Conservation (phyloP, 2,329 filamentous ascomycete species). For the Immersiporthe knoxdaviesiana region DNA sequence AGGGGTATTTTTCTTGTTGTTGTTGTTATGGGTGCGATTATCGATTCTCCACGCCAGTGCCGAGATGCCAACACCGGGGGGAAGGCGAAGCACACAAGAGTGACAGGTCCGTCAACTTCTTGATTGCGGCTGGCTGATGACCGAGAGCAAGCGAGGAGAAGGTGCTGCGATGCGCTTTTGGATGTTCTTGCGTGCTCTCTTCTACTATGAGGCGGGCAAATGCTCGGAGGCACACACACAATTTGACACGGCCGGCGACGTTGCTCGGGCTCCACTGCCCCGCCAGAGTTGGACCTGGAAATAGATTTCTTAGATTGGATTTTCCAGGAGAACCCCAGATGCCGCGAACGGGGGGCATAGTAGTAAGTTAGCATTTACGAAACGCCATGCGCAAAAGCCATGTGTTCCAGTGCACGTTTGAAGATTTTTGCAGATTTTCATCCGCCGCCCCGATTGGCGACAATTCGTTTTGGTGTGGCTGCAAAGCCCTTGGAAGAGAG, state of each 20-base stretch:
- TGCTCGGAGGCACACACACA: conserved; percentile 4
- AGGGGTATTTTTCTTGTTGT: neutral
- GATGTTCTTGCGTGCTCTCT: conserved; percentile 2
- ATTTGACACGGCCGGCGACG: conserved; percentile 1
- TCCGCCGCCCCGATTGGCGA: neutral
- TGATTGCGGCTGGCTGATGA: neutral
- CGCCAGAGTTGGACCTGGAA: conserved; percentile 21
- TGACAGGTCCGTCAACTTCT: neutral
- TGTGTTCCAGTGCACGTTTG: conserved; percentile 14
- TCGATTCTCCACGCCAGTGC: neutral
- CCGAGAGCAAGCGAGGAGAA: neutral
- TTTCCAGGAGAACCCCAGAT: conserved; percentile 22
- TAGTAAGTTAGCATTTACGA: conserved; percentile 18
- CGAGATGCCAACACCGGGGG: neutral
- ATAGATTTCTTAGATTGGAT: conserved; percentile 29
- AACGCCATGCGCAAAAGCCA: conserved; percentile 14
- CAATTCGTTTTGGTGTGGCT: neutral
- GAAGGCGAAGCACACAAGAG: neutral
- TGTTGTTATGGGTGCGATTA: neutral
- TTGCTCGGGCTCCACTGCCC: conserved; percentile 22
- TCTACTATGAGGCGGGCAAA: conserved; percentile 1
- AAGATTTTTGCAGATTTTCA: conserved; percentile 9
- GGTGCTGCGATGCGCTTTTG: neutral
- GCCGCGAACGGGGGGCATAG: neutral
- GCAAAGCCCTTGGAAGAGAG: conserved; percentile 19